Conservation (phyloP, 169 alveolate species). For the Plasmodium gonderi region DNA sequence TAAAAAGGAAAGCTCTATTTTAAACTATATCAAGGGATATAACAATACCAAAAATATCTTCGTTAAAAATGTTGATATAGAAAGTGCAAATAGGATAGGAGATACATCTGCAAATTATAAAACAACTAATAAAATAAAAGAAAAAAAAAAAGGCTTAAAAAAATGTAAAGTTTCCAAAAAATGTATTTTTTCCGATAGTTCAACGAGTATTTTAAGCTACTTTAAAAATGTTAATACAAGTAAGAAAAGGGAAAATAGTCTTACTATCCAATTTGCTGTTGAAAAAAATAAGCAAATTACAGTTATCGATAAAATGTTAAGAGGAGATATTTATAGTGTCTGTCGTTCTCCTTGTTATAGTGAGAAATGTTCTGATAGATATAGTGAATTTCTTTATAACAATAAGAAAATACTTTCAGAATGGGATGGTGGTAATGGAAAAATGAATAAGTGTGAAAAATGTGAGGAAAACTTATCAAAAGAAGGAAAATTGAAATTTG, state of each 20-base stretch:
- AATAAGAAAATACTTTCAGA: not conserved
- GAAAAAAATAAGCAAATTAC: not conserved
- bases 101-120: not conserved
- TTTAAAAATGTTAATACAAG: constrained; percentile 5
- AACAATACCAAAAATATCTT: not conserved
- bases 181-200: constrained; percentile 49
- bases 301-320: not conserved
- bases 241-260: not conserved
- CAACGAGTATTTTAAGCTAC: constrained; percentile 27
- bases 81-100: not conserved
- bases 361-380: not conserved
- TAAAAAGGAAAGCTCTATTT: not conserved
- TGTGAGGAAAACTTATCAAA: not conserved
- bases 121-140: not conserved
- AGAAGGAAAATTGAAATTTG: constrained; percentile 17
- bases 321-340: not conserved
- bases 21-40: not conserved
- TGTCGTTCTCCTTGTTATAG: not conserved
- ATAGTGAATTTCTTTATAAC: not conserved
- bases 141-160: constrained; percentile 4
- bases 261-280: not conserved
- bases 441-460: constrained; percentile 25
- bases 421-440: not conserved
- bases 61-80: not conserved
- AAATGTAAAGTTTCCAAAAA: constrained; percentile 15